phyloP scores from a whole-genome alignment of 345 rosid genomes.

The Sapria himalayana region DNA sequence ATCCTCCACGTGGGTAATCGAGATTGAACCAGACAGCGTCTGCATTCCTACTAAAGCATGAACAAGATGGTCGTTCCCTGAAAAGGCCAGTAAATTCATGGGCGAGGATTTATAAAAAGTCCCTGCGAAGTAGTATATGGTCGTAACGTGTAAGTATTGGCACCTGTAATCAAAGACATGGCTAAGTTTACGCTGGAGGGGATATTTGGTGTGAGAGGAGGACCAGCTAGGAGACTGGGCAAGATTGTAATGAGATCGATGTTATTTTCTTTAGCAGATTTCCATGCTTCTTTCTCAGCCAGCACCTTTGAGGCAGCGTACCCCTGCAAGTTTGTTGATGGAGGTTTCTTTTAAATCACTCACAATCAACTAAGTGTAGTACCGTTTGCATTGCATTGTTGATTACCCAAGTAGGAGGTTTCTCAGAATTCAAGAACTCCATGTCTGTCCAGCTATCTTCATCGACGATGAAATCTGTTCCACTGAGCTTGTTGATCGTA shows the following conservation, averaged over 20 bases:
- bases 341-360: neutral
- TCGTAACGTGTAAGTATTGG: too few relatives aligned
- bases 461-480: constrained; percentile 39
- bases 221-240: constrained; percentile 51
- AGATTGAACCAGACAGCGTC: constrained; percentile 66
- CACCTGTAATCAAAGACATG: constrained; percentile 45
- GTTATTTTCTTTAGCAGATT: constrained; percentile 40
- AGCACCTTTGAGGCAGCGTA: constrained; percentile 50
- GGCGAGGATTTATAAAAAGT: too few relatives aligned
- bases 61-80: constrained; percentile 47
- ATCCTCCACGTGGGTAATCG: constrained; percentile 58
- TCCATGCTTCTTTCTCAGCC: constrained; percentile 63
- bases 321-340: constrained; percentile 26
- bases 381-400: too few relatives aligned
- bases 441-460: constrained; percentile 63
- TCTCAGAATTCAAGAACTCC: constrained; percentile 37
- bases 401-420: constrained; percentile 79
- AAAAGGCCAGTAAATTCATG: constrained; percentile 3
- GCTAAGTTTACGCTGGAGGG: constrained; percentile 45
- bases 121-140: too few relatives aligned
- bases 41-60: constrained; percentile 62
- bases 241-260: constrained; percentile 55
- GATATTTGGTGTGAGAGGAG: constrained; percentile 27
- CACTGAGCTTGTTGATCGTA: constrained; percentile 31
- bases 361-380: neutral